These are phyloP conservation scores for Besnoitia besnoiti DNA, from an alignment of 169 alveolate species.

Conservation along the genomic window DNA sequence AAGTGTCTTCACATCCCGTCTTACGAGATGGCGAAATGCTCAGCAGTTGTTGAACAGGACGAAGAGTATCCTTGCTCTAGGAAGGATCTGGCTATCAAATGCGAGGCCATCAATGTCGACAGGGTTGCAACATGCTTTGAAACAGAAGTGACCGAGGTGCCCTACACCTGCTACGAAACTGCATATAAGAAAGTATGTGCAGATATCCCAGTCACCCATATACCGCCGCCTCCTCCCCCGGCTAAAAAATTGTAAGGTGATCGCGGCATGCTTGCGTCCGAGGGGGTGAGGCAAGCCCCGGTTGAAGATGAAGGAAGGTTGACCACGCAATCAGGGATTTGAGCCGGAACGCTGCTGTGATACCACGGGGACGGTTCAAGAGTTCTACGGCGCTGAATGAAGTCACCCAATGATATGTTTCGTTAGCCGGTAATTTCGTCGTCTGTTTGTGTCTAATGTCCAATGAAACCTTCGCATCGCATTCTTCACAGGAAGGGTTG, in stretches of 20 bases:
- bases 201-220: constrained; percentile 48
- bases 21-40: constrained; percentile 65
- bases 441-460: neutral
- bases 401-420: neutral
- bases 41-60: constrained; percentile 47
- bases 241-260: neutral
- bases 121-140: constrained; percentile 60
- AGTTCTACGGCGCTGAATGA: neutral
- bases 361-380: neutral
- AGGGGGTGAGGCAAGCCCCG: neutral
- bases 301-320: neutral
- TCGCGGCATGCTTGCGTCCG: neutral
- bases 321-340: neutral
- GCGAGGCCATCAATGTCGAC: constrained; percentile 34
- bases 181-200: constrained; percentile 57
- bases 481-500: too few species aligned
- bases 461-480: neutral
- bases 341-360: too few species aligned
- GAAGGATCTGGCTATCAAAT: constrained; percentile 39
- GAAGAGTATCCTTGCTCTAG: constrained; percentile 64
- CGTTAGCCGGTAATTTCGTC: neutral
- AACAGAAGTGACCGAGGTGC: constrained; percentile 50
- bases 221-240: neutral
- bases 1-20: constrained; percentile 60
- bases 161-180: constrained; percentile 67